Conservation (phyloP, 1,284 basidiomycete species). For the Ceratobasidium sp. region DNA sequence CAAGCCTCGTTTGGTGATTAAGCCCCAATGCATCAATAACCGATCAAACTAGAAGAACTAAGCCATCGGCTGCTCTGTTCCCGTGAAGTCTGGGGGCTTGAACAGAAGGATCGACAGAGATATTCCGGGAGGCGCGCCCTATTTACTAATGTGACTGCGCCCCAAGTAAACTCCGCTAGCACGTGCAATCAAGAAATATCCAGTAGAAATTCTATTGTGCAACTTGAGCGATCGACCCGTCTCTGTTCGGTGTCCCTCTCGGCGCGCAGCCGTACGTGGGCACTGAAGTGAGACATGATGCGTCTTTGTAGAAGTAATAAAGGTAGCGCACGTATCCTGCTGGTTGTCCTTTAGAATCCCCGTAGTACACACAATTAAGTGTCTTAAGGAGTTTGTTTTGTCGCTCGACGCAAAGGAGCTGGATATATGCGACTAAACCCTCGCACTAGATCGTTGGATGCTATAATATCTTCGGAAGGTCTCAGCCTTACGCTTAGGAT, state of each 20-base stretch:
- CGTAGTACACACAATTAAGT: background rate
- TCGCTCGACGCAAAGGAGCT: background rate
- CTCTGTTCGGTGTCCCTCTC: no score
- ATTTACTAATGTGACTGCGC: constrained; percentile 13
- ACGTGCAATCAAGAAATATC: background rate
- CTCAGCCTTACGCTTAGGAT: no score
- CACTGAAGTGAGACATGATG: constrained; percentile 1
- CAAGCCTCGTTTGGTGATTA: no score
- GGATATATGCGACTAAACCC: constrained; percentile 4
- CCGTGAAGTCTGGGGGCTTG: background rate
- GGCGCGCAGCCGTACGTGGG: background rate
- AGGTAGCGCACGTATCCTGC: background rate
- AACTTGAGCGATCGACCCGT: constrained; percentile 29
- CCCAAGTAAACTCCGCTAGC: constrained; percentile 24
- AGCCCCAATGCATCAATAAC: background rate
- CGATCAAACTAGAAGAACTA: constrained; percentile 4
- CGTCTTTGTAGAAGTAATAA: background rate
- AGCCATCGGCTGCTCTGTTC: background rate
- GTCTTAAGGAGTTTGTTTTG: background rate
- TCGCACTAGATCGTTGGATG: no score
- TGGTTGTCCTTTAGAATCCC: no score
- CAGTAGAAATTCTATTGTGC: constrained; percentile 4
- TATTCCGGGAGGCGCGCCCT: constrained; percentile 27
- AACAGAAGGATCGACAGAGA: constrained; percentile 4
- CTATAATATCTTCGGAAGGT: no score